Evolutionary conservation across 257 asterid genomes (phyloP), one percentile per base, ranked within the genome.

Genomic region (Penstemon newberryi): DNA sequence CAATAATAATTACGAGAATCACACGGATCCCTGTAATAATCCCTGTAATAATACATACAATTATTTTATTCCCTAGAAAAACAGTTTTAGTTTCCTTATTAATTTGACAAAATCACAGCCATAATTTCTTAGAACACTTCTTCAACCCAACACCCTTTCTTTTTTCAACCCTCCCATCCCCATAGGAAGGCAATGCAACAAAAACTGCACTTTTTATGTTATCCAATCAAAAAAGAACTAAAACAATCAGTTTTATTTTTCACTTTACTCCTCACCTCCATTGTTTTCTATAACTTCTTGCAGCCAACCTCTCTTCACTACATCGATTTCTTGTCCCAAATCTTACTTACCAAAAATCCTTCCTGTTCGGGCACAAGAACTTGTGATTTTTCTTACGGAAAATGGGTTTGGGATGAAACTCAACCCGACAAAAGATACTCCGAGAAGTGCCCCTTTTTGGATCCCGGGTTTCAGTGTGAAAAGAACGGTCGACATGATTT

Each of bases 381-480:
- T 11, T 90, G 97, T 41, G 97, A 93, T 75, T 81, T 77, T 70
- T 84, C 92, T 2, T 49, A 69, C 52, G 98, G 98, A 1, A 79
- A 79, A 7, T 93, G 98, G 98, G 78, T 86, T 57, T 66, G 82
- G 81, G 95, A 93, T 43, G 89, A 83, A 25, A 73, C 8, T n/a
- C 84, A 61, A 53, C 77, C 89, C 36, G 45, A 63, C 39, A 69
- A 43, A 13, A 63, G 77, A 19, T 93, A 93, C 76, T 7, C 78
- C 5, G 98, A 93, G 78, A 60, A 78, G 3, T 93, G 98, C 85
- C 94, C 90, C 3, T 93, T 90, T 71, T 63, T 93, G 68, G 98
- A 93, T 73, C 92, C 94, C 0, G 98, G 98, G 1, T 93, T 93
- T 66, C 89, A 95, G 4, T 93, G 98, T 79, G 84, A 50, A 42